Base-by-base conservation (phyloP, 352 stramenopile species). In the Globisporangium abappressorium region DNA sequence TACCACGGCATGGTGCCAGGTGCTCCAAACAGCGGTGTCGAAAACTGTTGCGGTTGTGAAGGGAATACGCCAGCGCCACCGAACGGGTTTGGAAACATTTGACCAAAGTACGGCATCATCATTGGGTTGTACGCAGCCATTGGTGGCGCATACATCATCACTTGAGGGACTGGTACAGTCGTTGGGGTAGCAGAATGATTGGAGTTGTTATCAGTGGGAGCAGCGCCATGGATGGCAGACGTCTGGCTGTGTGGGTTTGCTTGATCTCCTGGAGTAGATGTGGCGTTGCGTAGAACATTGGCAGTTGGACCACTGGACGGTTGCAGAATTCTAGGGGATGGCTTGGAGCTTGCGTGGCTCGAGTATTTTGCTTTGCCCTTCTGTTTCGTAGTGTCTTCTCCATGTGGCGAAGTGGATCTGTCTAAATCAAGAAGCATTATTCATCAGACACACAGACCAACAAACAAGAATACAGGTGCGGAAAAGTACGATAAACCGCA, bases 1-100 rank as follows among this genome's bases (percentile, higher is more conserved):
- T 61, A 56, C 65, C 65, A 62, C 6, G 57, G 33, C 49, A 41
- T 22, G 33, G 28, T 20, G 14, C 46, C 46, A 43, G 60, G 46
- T 20, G 36, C 6, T 34, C 34, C 57, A 2, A 46, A 49, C 7
- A 68, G 9, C 36, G 63, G 14, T 36, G 26, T 6, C 15, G 36
- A 18, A 49, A 59, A 2, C 15, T 43, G 56, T 20, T 51, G 41
- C 41, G n/a, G 3, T 15, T 64, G 58, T 2, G 58, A 2, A 47
- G 49, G n/a, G 20, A 69, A 64, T 14, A 46, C 12, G 1, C 47
- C 49, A n/a, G 18, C 18, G 12, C 18, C 30, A 6, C 53, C 36
- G 11, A 57, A 62, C 20, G 43, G 55, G 41, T 51, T 63, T 28
- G 54, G 24, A 7, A 53, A 56, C 36, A 54, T 46, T 41, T 55